Conservation (phyloP, 2,329 filamentous ascomycete genomes). For the Botrytis paeoniae region DNA sequence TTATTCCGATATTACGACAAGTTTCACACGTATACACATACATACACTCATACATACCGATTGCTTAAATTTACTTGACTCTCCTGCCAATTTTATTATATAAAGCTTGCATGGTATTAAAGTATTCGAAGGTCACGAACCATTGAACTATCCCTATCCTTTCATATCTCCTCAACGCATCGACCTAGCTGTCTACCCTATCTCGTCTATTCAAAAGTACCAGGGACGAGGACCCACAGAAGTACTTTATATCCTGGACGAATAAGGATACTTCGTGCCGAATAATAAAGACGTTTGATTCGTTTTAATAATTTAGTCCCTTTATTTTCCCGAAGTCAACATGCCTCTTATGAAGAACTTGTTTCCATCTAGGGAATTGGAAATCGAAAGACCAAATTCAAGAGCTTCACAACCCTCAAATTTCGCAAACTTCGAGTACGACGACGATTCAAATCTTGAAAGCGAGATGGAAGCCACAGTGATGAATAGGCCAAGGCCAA, state of each 20-base stretch:
- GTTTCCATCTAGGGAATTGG: slow-evolving; percentile 26
- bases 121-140: slow-evolving; percentile 7
- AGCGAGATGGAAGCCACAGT: slow-evolving; percentile 36
- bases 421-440: slow-evolving; percentile 31
- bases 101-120: slow-evolving; percentile 15
- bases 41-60: neutral
- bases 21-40: neutral
- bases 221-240: slow-evolving; percentile 10
- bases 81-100: slow-evolving; percentile 22
- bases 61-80: slow-evolving; percentile 15
- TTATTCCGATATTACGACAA: neutral
- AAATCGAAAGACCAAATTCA: slow-evolving; percentile 9
- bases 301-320: slow-evolving; percentile 11
- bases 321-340: slow-evolving; percentile 14
- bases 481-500: slow-evolving; percentile 27
- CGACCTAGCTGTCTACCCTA: neutral
- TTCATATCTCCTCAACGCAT: slow-evolving; percentile 8
- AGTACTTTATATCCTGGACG: slow-evolving; percentile 18
- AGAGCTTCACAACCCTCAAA: slow-evolving; percentile 20
- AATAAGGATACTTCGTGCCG: slow-evolving; percentile 15
- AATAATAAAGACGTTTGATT: slow-evolving; percentile 9
- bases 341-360: slow-evolving; percentile 34
- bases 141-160: slow-evolving; percentile 3
- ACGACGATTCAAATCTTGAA: slow-evolving; percentile 29
- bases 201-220: slow-evolving; percentile 1